These are phyloP conservation scores for Beauveria rudraprayagi DNA, from an alignment of 2,329 filamentous ascomycete species.

Conservation along the genomic window DNA sequence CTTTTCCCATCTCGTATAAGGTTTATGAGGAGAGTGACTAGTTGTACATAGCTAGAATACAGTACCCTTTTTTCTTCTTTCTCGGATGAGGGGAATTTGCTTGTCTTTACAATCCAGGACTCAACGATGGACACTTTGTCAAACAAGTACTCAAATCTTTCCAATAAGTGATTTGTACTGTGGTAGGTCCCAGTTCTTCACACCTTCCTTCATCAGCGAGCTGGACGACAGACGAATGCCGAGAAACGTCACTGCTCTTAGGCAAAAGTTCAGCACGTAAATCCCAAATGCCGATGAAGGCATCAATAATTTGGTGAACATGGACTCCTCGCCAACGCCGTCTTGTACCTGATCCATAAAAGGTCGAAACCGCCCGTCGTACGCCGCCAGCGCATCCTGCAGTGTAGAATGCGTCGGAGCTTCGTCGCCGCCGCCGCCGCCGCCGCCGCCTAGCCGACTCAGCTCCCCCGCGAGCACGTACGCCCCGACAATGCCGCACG, in stretches of 20 bases:
- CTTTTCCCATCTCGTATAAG: too few species aligned
- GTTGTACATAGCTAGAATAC: too few species aligned
- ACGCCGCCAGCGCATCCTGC: slow-evolving; percentile 29
- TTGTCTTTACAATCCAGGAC: too few species aligned
- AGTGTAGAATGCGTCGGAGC: slow-evolving; percentile 14
- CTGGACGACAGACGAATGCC: slow-evolving; percentile 5
- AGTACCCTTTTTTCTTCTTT: too few species aligned
- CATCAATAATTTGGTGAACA: neutral
- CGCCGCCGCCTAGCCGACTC: slow-evolving; percentile 19
- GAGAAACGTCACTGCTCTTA: slow-evolving; percentile 6
- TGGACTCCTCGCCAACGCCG: slow-evolving; percentile 8
- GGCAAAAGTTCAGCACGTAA: neutral
- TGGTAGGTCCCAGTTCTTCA: slow-evolving; percentile 10
- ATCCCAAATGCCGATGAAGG: slow-evolving; percentile 7
- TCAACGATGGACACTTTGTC: too few species aligned
- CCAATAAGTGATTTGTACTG: neutral
- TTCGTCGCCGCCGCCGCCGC: neutral
- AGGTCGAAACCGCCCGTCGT: slow-evolving; percentile 36
- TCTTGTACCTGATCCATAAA: slow-evolving; percentile 32
- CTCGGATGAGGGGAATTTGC: too few species aligned
- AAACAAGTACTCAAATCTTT: neutral
- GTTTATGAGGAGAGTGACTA: too few species aligned
- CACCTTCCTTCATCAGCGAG: slow-evolving; percentile 9
- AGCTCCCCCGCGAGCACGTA: slow-evolving; percentile 52
- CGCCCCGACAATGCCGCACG: slow-evolving; percentile 38